Base-by-base conservation (phyloP, 345 rosid species). In the Geranium rotundifolium region DNA sequence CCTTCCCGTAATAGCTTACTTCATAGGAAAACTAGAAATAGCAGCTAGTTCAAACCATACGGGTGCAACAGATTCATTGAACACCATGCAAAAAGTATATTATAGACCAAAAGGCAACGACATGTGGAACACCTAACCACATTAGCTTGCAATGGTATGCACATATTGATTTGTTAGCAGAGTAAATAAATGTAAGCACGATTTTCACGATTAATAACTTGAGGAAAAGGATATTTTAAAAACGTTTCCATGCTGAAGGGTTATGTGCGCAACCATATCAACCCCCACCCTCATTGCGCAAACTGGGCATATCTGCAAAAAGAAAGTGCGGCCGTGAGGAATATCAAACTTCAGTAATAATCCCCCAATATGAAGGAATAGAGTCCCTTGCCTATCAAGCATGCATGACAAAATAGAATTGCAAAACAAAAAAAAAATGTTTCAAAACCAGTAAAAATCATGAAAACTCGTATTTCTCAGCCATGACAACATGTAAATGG, bases 251-350 rank as follows among this genome's bases (percentile, higher is more conserved):
- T 92, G 98, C 58, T 87, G 93, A 65, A 84, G 74, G 19, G 96
- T 92, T 76, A 92, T 92, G 75, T 92, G 98, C 2, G 96, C 91
- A 78, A 92, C 96, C 98, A 92, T 85, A 74, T 92, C 98, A 23
- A 80, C 78, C 57, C 93, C 95, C 65, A 85, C 98, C 76, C 90
- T 92, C 80, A 81, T 60, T 57, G 89, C 77, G 72, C 98, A 92
- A 71, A 89, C 87, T 6, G 98, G 96, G 69, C 98, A 92, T 39
- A 92, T 89, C 98, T 92, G 84, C 81, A 78, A 61, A 65, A 56
- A 57, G 64, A 60, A 39, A 68, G 59, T 15, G 8, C 54, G 29
- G 12, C 49, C 58, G 57, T 29, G 59, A 27, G 65, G 67, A 57
- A 64, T 60, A 61, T 57, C 13, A 19, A 57, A 29, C 30, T 19